phyloP scores from a whole-genome alignment of 1,139 yeast species.

The Pichia sp. region DNA sequence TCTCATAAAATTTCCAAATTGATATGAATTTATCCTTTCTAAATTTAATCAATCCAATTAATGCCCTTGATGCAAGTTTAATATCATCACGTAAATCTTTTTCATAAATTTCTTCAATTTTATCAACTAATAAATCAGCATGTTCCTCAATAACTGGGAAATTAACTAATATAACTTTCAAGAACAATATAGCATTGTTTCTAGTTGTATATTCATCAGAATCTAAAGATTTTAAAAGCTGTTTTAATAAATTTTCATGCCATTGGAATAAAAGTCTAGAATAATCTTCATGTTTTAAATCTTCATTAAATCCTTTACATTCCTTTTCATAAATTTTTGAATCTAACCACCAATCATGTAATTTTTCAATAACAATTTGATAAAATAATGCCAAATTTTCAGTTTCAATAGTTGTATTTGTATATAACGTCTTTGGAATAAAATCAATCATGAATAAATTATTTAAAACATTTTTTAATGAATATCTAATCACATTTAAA shows the following conservation, averaged over 20 bases:
- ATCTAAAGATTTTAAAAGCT: conserved; percentile 44
- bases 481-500: conserved; percentile 39
- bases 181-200: conserved; percentile 71
- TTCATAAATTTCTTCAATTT: conserved; percentile 43
- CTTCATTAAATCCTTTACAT: conserved; percentile 28
- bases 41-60: conserved; percentile 65
- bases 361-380: conserved; percentile 44
- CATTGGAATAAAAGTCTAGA: conserved; percentile 46
- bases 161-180: conserved; percentile 54
- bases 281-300: conserved; percentile 34
- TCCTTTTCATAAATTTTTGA: conserved; percentile 27
- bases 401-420: conserved; percentile 71
- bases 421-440: conserved; percentile 50
- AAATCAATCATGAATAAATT: conserved; percentile 46
- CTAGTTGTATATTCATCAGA: conserved; percentile 72
- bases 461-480: conserved; percentile 41
- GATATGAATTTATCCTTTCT: conserved; percentile 52
- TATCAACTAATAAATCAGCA: conserved; percentile 47
- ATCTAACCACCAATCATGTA: conserved; percentile 37
- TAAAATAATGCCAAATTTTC: conserved; percentile 79
- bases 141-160: conserved; percentile 71
- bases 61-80: conserved; percentile 70
- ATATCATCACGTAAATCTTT: conserved; percentile 74
- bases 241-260: conserved; percentile 46
- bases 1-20: conserved; percentile 51